Evolutionary conservation across 2,329 filamentous ascomycete genomes (phyloP), one percentile per base, ranked within the genome.

Genomic region (Stromatinia cepivora): DNA sequence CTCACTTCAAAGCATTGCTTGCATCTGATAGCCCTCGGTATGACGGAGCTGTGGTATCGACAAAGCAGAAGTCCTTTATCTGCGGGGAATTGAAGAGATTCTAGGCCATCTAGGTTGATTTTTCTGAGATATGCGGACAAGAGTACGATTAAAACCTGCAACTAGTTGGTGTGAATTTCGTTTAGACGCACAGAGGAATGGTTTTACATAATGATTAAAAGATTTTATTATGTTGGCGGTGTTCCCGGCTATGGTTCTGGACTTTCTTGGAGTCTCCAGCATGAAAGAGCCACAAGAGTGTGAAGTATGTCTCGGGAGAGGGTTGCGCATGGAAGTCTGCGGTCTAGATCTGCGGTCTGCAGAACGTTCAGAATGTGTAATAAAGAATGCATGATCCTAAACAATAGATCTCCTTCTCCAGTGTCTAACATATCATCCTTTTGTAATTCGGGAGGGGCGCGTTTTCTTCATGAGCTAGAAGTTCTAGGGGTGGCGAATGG

Each of bases 191-290:
- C 2, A 8, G 1, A n/a, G 1, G 9, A 2, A 57, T n/a, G 6
- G 1, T 4, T 4, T 6, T 0, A 15, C 22, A 9, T 1, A 8
- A 36, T 8, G 20, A 36, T 22, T 2, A 10, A 9, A 34, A 7
- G 3, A 11, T 20, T 57, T 10, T 11, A 15, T 15, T 5, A 13
- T 6, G 7, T 6, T 13, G 6, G 2, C 22, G 22, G 20, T 20
- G 6, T 34, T 10, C 0, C 28, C 5, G 5, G 9, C 5, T 34
- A 9, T 9, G 5, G 28, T 56, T n/a, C 5, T 31, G 11, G 28
- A 56, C 17, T 56, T 13, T 2, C 39, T 0, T 42, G 5, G 20
- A 36, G 10, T 1, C 6, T 17, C 13, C 17, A 42, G 5, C 15
- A 42, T 42, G 15, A 17, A 42, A 17, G 39, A 42, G 39, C 39